phyloP scores from a whole-genome alignment of 1,139 yeast genomes.

The Pichiaceae sp. region DNA sequence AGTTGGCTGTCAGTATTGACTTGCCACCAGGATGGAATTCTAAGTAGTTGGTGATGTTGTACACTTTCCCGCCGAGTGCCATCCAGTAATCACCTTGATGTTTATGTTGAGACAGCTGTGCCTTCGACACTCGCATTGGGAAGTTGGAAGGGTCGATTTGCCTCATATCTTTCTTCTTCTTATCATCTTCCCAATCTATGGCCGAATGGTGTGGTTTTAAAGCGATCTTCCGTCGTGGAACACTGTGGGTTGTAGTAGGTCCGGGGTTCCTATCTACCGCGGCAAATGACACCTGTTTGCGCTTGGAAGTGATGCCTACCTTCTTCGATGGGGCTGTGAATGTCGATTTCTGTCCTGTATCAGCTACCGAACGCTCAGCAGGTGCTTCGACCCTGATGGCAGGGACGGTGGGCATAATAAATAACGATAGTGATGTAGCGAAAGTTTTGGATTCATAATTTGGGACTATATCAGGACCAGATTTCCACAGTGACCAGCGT shows the following conservation, averaged over 20 bases:
- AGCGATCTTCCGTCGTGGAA: constrained; percentile 43
- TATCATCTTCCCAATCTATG: constrained; percentile 72
- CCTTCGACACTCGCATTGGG: constrained; percentile 47
- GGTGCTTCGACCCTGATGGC: too few relatives aligned
- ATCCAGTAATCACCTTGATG: constrained; percentile 75
- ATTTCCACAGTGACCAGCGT: too few relatives aligned
- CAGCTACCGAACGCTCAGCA: too few relatives aligned
- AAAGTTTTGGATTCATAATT: too few relatives aligned
- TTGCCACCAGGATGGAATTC: constrained; percentile 92
- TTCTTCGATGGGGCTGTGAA: too few relatives aligned
- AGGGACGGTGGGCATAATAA: too few relatives aligned
- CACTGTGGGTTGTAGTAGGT: neutral
- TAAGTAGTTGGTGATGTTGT: constrained; percentile 75
- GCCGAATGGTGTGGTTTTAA: constrained; percentile 80
- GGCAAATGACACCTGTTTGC: neutral
- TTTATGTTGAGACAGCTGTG: constrained; percentile 55
- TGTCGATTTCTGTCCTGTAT: too few relatives aligned
- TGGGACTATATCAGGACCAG: too few relatives aligned
- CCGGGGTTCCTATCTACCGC: neutral
- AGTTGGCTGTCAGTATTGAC: constrained; percentile 66
- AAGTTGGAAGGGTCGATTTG: constrained; percentile 24
- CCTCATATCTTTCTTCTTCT: constrained; percentile 27
- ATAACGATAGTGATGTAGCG: too few relatives aligned
- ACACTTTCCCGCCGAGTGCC: constrained; percentile 69
- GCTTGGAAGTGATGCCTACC: too few relatives aligned